Conservation (phyloP, 768 basidiomycete species). For the Lyophyllum shimeji region DNA sequence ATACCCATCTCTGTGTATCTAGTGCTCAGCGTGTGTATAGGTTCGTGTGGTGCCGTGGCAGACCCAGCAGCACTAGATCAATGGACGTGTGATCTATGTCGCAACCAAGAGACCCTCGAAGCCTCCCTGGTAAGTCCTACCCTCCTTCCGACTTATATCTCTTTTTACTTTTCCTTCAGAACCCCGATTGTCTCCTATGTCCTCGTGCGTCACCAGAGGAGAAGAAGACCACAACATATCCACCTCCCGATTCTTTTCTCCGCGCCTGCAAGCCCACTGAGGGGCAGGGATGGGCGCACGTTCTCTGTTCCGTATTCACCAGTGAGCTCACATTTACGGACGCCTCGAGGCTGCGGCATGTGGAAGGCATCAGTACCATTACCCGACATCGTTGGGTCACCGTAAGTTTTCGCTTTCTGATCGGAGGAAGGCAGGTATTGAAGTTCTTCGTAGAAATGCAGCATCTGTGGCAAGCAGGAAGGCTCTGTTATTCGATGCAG, state of each 20-base stretch:
- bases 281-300: slow-evolving; percentile 90
- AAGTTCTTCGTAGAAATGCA: slow-evolving; percentile 56
- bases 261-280: slow-evolving; percentile 88
- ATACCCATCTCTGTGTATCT: not conserved
- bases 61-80: slow-evolving; percentile 63
- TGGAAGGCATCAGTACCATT: slow-evolving; percentile 83
- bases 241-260: slow-evolving; percentile 62
- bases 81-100: slow-evolving; percentile 89
- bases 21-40: slow-evolving; percentile 31
- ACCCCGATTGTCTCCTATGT: slow-evolving; percentile 83
- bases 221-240: slow-evolving; percentile 43
- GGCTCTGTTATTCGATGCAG: slow-evolving; percentile 85
- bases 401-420: slow-evolving; percentile 42
- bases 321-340: slow-evolving; percentile 86
- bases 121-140: slow-evolving; percentile 66
- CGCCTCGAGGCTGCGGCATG: slow-evolving; percentile 66
- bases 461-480: slow-evolving; percentile 65
- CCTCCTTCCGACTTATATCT: slow-evolving; percentile 1
- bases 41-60: slow-evolving; percentile 66
- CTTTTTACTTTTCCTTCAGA: slow-evolving; percentile 40
- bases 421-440: not conserved
- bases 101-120: slow-evolving; percentile 79
- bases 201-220: slow-evolving; percentile 57
- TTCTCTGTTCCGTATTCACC: slow-evolving; percentile 85
- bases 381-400: slow-evolving; percentile 69